phyloP scores from a whole-genome alignment of 371 early-diverging fungal species.

The Rhizopus delemar region DNA sequence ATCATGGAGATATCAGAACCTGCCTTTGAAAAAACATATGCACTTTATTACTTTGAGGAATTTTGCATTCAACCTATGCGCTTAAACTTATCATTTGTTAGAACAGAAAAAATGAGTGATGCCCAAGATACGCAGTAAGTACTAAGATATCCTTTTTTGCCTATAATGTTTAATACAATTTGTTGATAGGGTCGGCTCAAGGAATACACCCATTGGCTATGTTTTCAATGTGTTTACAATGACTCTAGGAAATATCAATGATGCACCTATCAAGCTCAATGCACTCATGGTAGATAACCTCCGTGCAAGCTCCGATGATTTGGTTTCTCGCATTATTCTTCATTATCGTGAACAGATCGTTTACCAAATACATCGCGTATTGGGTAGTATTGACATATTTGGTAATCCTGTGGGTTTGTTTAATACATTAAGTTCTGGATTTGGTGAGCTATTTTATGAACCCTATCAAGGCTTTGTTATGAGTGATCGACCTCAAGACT shows the following conservation, averaged over 20 bases:
- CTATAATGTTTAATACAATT: slow-evolving; percentile 13
- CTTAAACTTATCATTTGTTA: slow-evolving; percentile 79
- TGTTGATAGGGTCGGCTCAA: slow-evolving; percentile 20
- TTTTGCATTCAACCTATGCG: slow-evolving; percentile 87
- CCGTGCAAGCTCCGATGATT: slow-evolving; percentile 60
- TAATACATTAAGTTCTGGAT: slow-evolving; percentile 82
- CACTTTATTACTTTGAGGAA: slow-evolving; percentile 84
- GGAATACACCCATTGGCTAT: slow-evolving; percentile 44
- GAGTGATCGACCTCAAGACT: slow-evolving; percentile 84
- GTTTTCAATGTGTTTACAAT: slow-evolving; percentile 80
- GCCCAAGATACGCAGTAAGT: slow-evolving; percentile 34
- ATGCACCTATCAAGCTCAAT: slow-evolving; percentile 82
- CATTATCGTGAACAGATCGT: slow-evolving; percentile 81
- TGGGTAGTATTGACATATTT: slow-evolving; percentile 87
- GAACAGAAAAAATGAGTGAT: slow-evolving; percentile 61
- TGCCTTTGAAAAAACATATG: slow-evolving; percentile 51
- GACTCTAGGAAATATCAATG: slow-evolving; percentile 89
- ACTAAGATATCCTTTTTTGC: neutral
- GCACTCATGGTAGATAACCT: slow-evolving; percentile 82
- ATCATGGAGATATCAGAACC: slow-evolving; percentile 57
- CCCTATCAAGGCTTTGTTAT: slow-evolving; percentile 88
- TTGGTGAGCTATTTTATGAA: slow-evolving; percentile 88
- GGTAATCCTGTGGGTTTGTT: slow-evolving; percentile 93
- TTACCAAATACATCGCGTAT: slow-evolving; percentile 80
- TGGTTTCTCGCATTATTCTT: slow-evolving; percentile 33